These are phyloP conservation scores for Yarrowia sp. DNA, from an alignment of 805 yeast species.

Conservation along the genomic window DNA sequence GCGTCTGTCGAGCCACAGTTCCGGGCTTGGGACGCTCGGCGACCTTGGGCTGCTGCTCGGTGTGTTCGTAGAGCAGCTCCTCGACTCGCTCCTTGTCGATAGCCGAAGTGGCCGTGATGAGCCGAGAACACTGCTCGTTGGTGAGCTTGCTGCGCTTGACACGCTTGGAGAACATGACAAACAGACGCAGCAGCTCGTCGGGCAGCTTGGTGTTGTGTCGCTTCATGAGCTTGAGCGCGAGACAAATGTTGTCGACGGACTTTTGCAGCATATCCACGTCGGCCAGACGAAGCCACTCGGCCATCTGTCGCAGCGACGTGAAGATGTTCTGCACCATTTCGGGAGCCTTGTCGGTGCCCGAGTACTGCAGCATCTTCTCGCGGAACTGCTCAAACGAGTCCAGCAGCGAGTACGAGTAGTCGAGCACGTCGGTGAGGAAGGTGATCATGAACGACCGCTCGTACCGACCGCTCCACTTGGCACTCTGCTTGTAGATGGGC, in stretches of 20 bases:
- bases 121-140: conserved; percentile 20
- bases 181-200: conserved; percentile 40
- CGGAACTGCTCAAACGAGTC: conserved; percentile 57
- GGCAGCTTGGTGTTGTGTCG: conserved; percentile 62
- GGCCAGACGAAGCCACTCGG: conserved; percentile 79
- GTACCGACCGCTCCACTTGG: conserved; percentile 70
- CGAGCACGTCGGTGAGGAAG: conserved; percentile 83
- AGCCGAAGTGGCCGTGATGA: not conserved
- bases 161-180: conserved; percentile 3
- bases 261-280: conserved; percentile 70
- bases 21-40: not conserved
- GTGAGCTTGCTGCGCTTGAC: conserved; percentile 18
- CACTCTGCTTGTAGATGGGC: conserved; percentile 63
- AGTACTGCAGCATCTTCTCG: not conserved
- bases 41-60: not conserved
- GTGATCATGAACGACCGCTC: conserved; percentile 61
- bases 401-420: conserved; percentile 66
- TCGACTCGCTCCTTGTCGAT: conserved; percentile 9
- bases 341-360: conserved; percentile 32
- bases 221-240: conserved; percentile 37
- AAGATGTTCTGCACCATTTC: conserved; percentile 44
- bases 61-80: conserved; percentile 15
- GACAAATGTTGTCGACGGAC: conserved; percentile 62
- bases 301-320: conserved; percentile 62
- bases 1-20: conserved; percentile 2